These are phyloP conservation scores for Lactarius vividus DNA, from an alignment of 768 basidiomycete genomes.

Conservation along the genomic window DNA sequence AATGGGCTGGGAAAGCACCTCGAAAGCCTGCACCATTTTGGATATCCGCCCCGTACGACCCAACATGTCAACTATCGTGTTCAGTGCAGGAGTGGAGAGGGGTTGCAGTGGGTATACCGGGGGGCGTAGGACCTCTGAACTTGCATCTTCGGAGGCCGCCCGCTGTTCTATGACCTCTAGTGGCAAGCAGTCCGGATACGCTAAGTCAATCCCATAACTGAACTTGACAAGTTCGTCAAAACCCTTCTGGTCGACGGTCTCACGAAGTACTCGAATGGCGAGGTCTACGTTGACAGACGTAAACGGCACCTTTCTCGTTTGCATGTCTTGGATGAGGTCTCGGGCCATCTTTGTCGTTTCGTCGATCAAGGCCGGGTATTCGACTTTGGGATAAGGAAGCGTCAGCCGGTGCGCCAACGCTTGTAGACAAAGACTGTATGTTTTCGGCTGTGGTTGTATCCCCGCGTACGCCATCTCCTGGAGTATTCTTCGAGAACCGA, in stretches of 20 bases:
- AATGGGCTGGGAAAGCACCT: slow-evolving; percentile 72
- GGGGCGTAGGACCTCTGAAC: slow-evolving; percentile 44
- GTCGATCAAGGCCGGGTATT: slow-evolving; percentile 37
- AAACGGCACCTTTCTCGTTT: slow-evolving; percentile 43
- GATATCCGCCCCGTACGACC: slow-evolving; percentile 59
- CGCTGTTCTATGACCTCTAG: slow-evolving; percentile 38
- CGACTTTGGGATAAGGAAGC: slow-evolving; percentile 48
- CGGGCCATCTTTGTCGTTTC: slow-evolving; percentile 49
- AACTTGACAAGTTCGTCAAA: slow-evolving; percentile 62
- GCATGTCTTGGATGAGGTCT: slow-evolving; percentile 60
- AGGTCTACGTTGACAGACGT: slow-evolving; percentile 65
- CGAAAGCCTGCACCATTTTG: slow-evolving; percentile 71
- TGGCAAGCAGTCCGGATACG: slow-evolving; percentile 67
- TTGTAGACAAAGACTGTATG: slow-evolving; percentile 63
- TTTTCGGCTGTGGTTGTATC: slow-evolving; percentile 49
- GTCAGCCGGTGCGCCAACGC: slow-evolving; percentile 66
- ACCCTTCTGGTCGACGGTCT: slow-evolving; percentile 51
- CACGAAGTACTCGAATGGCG: slow-evolving; percentile 64
- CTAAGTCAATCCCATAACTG: slow-evolving; percentile 75
- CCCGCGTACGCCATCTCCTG: slow-evolving; percentile 50
- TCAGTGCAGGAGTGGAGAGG: slow-evolving; percentile 59
- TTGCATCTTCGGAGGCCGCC: slow-evolving; percentile 2
- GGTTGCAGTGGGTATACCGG: slow-evolving; percentile 11
- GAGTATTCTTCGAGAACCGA: slow-evolving; percentile 59
- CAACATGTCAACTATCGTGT: slow-evolving; percentile 69